Base-by-base conservation (phyloP, 768 basidiomycete genomes). In the Amanita fuliginea region DNA sequence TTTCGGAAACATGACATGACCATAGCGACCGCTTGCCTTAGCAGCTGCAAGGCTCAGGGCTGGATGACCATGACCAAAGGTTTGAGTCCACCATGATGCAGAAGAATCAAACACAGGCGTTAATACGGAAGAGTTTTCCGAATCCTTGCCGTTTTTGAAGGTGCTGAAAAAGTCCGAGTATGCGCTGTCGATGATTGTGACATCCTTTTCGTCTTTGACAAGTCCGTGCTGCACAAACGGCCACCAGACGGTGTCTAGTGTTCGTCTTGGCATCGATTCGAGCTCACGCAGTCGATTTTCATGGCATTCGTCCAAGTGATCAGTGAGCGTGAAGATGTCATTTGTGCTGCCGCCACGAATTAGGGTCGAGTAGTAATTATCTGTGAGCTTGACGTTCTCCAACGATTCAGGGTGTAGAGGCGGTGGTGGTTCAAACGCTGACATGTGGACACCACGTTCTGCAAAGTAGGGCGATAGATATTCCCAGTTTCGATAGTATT, bases 11-110 rank as follows among this genome's bases (percentile, higher is more conserved):
- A 98, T 91, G 56, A 98, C 93, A 64, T 98, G 95, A 0, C 95
- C 95, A 58, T 97, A 98, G 2, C 95, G 76, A 6, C 95, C 95
- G 14, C 91, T 84, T 5, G 93, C 92, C 30, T 76, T 73, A 1
- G 94, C 93, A 0, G 91, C 94, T 7, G 94, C 91, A 37, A 94
- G 71, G 0, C 88, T 82, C 11, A 96, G 73, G 0, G 78, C 67
- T 0, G 87, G 77, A 55, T 85, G 67, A 0, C 79, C 83, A 57
- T 97, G 95, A 0, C 94, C 95, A 35, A 96, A 65, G 0, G 85
- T 77, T 64, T 98, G 95, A 0, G 93, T 98, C 92, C 95, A 98
- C 95, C 95, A 97, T 9, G 92, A 95, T 0, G 94, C 95, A 0
- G 94, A 96, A 3, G 88, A 84, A 59, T 97, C 94, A 55, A 92